These are phyloP conservation scores for Tricholoma terreum DNA, from an alignment of 768 basidiomycete genomes.

Conservation along the genomic window DNA sequence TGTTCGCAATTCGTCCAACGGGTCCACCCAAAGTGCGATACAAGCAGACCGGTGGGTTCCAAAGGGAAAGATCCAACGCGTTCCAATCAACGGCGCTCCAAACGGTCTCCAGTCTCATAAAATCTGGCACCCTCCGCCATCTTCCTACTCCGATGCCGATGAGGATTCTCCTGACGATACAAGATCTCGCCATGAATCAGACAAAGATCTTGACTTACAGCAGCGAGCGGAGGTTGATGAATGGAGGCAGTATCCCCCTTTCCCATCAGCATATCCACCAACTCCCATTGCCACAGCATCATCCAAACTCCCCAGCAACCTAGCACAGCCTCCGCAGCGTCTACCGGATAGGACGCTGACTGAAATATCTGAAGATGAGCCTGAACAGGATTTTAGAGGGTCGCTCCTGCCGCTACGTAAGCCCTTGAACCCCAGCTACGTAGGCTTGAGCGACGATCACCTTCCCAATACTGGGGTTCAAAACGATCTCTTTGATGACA, in stretches of 20 bases:
- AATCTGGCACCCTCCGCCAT: constrained; percentile 62
- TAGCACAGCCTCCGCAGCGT: background rate
- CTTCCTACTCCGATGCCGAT: constrained; percentile 39
- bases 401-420: constrained; percentile 68
- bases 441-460: constrained; percentile 58
- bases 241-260: constrained; percentile 71
- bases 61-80: constrained; percentile 7
- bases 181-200: constrained; percentile 4
- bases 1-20: background rate
- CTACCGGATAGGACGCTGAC: constrained; percentile 21
- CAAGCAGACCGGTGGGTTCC: constrained; percentile 2
- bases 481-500: constrained; percentile 14
- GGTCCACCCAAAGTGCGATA: background rate
- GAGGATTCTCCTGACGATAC: constrained; percentile 12
- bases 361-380: constrained; percentile 38
- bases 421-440: constrained; percentile 56
- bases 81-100: constrained; percentile 3
- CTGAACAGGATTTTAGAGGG: constrained; percentile 61
- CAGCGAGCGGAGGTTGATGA: constrained; percentile 47
- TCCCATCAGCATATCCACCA: constrained; percentile 75
- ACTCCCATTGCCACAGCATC: constrained; percentile 50
- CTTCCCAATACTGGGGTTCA: constrained; percentile 39
- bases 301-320: constrained; percentile 22
- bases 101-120: constrained; percentile 28
- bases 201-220: constrained; percentile 8